Evolutionary conservation across 1,284 basidiomycete species (phyloP).

Genomic region (Fomitopsis schrenkii): DNA sequence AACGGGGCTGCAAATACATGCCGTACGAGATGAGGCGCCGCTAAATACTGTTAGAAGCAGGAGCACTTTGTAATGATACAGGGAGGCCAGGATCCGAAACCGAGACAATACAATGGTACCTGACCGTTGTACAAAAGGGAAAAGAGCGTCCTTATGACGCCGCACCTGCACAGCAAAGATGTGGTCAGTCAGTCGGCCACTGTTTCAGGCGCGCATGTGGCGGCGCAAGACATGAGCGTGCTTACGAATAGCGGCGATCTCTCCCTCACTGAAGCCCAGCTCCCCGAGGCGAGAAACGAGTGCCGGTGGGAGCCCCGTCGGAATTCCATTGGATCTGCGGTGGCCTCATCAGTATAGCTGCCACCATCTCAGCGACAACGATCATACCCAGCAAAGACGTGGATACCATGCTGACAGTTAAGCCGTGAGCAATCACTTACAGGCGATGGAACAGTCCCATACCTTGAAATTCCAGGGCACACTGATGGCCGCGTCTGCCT

Average conservation of each 20-base stretch:
- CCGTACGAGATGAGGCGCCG: neutral
- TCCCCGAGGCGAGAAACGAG: slow-evolving; percentile 1
- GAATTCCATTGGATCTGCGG: neutral
- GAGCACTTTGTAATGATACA: neutral
- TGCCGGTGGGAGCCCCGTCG: neutral
- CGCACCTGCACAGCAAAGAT: neutral
- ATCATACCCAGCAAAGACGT: slow-evolving; percentile 4
- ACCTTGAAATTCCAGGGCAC: slow-evolving; percentile 6
- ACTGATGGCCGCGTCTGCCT: neutral
- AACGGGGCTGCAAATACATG: neutral
- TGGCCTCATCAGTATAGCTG: neutral
- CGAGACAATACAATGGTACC: neutral
- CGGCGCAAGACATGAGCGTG: neutral
- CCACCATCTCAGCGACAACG: neutral
- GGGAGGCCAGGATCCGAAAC: neutral
- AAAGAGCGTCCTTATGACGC: neutral
- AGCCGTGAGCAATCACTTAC: neutral
- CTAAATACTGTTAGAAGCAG: neutral
- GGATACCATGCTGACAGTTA: slow-evolving; percentile 1
- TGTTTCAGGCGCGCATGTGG: neutral
- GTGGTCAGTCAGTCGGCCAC: neutral
- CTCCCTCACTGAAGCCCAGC: slow-evolving; percentile 5
- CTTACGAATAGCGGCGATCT: slow-evolving; percentile 4
- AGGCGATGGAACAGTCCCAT: neutral
- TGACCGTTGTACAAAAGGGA: neutral